Percentiles rank a stretch among this genome's conserved stretches.
Conservation (phyloP, 2,329 filamentous ascomycete genomes). For the Dothistroma septosporum region DNA sequence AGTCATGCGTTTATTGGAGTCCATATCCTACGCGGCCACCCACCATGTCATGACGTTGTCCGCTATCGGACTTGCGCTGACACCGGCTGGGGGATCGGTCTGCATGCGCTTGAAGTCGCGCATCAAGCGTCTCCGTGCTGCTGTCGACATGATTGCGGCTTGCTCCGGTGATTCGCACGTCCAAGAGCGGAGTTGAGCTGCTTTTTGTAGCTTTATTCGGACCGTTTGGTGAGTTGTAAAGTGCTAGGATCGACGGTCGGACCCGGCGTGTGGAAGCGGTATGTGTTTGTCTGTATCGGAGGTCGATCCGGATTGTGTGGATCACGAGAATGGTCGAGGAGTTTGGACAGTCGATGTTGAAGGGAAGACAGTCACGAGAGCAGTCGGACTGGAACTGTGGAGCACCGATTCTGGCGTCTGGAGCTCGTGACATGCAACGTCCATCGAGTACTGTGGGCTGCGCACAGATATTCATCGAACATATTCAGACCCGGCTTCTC, state of each 20-base stretch:
- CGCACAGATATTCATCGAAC: too few relatives aligned
- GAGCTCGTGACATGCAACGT: neutral
- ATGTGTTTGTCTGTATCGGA: neutral
- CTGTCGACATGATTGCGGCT: conserved; percentile 71
- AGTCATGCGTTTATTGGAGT: too few relatives aligned
- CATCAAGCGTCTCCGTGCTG: conserved; percentile 93
- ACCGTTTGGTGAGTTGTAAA: neutral
- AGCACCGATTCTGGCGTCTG: too few relatives aligned
- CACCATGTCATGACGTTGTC: conserved; percentile 98
- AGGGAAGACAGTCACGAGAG: neutral
- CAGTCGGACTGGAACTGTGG: neutral
- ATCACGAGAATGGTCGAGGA: neutral
- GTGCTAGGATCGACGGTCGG: neutral
- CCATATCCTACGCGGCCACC: too few relatives aligned
- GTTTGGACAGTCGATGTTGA: neutral
- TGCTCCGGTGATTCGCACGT: neutral
- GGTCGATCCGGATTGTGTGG: neutral
- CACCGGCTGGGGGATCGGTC: conserved; percentile 92
- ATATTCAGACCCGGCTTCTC: neutral
- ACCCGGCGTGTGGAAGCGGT: neutral
- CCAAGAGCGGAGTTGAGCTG: neutral
- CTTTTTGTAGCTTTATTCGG: neutral
- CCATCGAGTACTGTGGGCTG: neutral
- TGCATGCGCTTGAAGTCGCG: conserved; percentile 99
- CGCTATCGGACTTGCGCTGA: conserved; percentile 91